phyloP scores from a whole-genome alignment of 2,329 filamentous ascomycete species.

The Aspergillus sp. region DNA sequence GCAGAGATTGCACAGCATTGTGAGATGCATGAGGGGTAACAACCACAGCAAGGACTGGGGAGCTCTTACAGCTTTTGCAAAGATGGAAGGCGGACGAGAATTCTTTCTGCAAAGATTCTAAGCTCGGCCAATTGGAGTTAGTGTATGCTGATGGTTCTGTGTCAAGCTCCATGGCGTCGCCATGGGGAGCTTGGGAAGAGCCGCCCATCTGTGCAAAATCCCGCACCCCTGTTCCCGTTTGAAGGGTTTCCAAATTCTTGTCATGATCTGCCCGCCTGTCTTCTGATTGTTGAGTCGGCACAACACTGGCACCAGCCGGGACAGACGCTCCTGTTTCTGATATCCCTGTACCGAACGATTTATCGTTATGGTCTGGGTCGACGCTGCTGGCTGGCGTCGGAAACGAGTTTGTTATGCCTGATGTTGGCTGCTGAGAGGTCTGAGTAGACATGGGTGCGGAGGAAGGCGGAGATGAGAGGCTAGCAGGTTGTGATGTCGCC shows the following conservation, averaged over 20 bases:
- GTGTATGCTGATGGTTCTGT: conserved; percentile 22
- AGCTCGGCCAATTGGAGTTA: conserved; percentile 30
- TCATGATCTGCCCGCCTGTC: conserved; percentile 38
- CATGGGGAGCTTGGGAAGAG: conserved; percentile 18
- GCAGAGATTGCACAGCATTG: conserved; percentile 26
- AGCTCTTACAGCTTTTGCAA: conserved; percentile 52
- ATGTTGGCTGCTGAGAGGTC: conserved; percentile 40
- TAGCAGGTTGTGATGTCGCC: conserved; percentile 42
- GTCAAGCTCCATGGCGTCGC: conserved; percentile 43
- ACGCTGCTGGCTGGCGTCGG: conserved; percentile 49
- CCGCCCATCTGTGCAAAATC: conserved; percentile 24
- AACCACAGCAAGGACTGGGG: conserved; percentile 38
- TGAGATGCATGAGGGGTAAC: conserved; percentile 24
- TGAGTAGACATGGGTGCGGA: conserved; percentile 46
- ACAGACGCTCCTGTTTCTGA: conserved; percentile 20
- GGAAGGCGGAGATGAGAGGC: conserved; percentile 42
- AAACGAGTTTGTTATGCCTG: conserved; percentile 43
- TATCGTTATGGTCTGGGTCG: conserved; percentile 36
- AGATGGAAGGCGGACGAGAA: conserved; percentile 50
- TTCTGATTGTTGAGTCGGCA: conserved; percentile 24
- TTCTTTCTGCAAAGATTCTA: conserved; percentile 47
- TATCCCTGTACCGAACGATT: conserved; percentile 25
- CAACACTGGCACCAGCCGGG: conserved; percentile 17
- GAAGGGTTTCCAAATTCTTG: conserved; percentile 23
- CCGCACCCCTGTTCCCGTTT: conserved; percentile 19